Evolutionary conservation across 1,284 basidiomycete species (phyloP).

Genomic region (Phellinidium pouzarii): DNA sequence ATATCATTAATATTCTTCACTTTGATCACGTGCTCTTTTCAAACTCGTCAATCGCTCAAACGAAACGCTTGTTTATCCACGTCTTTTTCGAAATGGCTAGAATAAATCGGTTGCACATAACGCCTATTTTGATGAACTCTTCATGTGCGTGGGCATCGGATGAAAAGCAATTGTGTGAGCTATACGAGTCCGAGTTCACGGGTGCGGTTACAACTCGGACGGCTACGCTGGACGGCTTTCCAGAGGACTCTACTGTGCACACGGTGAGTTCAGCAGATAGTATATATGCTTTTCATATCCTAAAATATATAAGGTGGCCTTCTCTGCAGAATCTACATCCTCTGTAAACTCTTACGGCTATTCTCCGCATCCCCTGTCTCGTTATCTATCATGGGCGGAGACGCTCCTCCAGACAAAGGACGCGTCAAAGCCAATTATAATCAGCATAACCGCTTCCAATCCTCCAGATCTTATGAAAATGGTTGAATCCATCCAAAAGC

Average conservation of each 20-base stretch:
- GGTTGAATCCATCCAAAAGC: conserved; percentile 48
- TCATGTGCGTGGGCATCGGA: conserved; percentile 76
- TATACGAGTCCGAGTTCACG: conserved; percentile 60
- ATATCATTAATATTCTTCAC: background rate
- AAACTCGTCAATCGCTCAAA: too few relatives aligned
- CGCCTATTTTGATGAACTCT: conserved; percentile 65
- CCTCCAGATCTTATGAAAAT: conserved; percentile 44
- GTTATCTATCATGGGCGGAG: conserved; percentile 59
- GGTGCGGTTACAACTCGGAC: conserved; percentile 76
- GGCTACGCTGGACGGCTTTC: conserved; percentile 58
- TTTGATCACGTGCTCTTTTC: background rate
- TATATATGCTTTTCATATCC: background rate
- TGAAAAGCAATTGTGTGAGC: conserved; percentile 47
- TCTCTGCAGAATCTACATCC: conserved; percentile 32
- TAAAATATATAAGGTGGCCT: background rate
- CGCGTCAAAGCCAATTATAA: conserved; percentile 58
- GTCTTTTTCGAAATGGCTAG: conserved; percentile 35
- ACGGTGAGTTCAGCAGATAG: conserved; percentile 37
- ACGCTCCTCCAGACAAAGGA: conserved; percentile 35
- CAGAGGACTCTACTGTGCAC: conserved; percentile 50
- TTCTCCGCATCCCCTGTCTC: conserved; percentile 60
- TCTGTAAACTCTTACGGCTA: conserved; percentile 78
- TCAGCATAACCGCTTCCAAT: conserved; percentile 63
- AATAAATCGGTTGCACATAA: conserved; percentile 41
- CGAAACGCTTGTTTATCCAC: background rate